Conservation (phyloP, 331 rosid genomes). For the Prunus yedoensis region DNA sequence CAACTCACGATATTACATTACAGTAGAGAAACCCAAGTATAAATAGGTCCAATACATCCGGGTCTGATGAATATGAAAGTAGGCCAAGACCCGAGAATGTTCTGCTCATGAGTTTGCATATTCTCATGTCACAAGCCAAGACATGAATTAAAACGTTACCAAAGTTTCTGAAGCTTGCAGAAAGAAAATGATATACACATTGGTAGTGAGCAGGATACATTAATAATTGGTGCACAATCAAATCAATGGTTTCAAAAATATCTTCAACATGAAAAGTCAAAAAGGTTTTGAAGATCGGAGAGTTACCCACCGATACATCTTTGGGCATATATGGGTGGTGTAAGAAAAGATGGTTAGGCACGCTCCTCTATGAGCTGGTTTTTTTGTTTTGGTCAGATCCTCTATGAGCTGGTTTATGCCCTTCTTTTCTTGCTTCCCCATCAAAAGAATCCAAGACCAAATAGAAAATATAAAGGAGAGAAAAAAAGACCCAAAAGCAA, state of each 20-base stretch:
- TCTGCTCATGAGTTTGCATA: too few relatives aligned
- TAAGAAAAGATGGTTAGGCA: constrained; percentile 29
- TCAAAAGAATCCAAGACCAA: constrained; percentile 58
- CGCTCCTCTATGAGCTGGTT: constrained; percentile 66
- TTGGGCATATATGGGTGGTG: neutral
- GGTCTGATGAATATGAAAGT: neutral
- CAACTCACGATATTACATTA: too few relatives aligned
- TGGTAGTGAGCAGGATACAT: too few relatives aligned
- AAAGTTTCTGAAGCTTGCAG: too few relatives aligned
- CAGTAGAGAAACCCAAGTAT: too few relatives aligned
- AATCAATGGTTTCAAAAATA: neutral
- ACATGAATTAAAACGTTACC: neutral
- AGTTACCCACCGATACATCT: neutral
- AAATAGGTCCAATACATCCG: neutral
- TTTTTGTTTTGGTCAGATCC: constrained; percentile 1
- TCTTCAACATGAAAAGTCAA: neutral
- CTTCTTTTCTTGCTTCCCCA: constrained; percentile 72
- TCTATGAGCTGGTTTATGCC: constrained; percentile 77
- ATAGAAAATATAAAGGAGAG: constrained; percentile 9
- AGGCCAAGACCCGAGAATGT: neutral
- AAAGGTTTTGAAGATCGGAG: neutral
- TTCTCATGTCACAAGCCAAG: neutral
- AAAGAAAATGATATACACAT: too few relatives aligned
- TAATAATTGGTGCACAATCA: neutral
- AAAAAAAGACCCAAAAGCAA: constrained; percentile 30